Evolutionary conservation across 352 stramenopile genomes (phyloP).

Genomic region (Phytophthora chlamydospora): DNA sequence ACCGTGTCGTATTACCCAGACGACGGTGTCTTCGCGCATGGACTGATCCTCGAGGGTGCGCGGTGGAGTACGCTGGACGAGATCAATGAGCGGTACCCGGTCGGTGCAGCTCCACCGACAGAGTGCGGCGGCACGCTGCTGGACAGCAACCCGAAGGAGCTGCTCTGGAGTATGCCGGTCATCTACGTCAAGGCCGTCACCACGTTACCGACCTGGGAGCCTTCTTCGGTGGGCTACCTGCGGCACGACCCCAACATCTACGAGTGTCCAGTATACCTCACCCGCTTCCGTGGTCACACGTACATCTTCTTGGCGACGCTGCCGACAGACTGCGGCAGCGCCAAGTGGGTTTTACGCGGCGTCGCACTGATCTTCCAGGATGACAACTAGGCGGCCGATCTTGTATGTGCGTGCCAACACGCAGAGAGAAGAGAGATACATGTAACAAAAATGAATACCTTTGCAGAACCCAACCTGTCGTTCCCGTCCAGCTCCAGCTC

Average conservation of each 20-base stretch:
- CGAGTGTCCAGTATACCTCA: constrained; percentile 97
- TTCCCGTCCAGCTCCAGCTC: background rate
- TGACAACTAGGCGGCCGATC: constrained; percentile 82
- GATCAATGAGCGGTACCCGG: constrained; percentile 88
- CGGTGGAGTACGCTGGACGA: constrained; percentile 92
- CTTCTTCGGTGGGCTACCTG: constrained; percentile 95
- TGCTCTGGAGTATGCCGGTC: constrained; percentile 92
- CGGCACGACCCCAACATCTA: constrained; percentile 93
- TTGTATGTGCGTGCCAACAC: constrained; percentile 20
- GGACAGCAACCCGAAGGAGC: constrained; percentile 96
- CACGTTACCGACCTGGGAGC: constrained; percentile 94
- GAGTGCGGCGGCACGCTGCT: constrained; percentile 90
- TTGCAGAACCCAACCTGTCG: constrained; percentile 12
- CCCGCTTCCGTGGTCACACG: constrained; percentile 95
- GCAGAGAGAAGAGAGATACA: constrained; percentile 16
- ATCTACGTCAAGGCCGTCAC: constrained; percentile 97
- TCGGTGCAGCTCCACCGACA: constrained; percentile 82
- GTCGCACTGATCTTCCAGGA: constrained; percentile 96
- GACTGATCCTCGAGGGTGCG: constrained; percentile 96
- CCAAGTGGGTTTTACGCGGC: constrained; percentile 95
- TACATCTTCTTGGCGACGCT: constrained; percentile 97
- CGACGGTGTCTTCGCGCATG: constrained; percentile 95
- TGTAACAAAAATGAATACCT: constrained; percentile 17
- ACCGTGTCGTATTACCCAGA: constrained; percentile 83
- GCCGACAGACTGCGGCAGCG: constrained; percentile 88